Percentiles rank a stretch among this genome's conserved stretches.
Evolutionary conservation across 176 grass and related monocot genomes (phyloP).

Genomic region (Musa acuminata): DNA sequence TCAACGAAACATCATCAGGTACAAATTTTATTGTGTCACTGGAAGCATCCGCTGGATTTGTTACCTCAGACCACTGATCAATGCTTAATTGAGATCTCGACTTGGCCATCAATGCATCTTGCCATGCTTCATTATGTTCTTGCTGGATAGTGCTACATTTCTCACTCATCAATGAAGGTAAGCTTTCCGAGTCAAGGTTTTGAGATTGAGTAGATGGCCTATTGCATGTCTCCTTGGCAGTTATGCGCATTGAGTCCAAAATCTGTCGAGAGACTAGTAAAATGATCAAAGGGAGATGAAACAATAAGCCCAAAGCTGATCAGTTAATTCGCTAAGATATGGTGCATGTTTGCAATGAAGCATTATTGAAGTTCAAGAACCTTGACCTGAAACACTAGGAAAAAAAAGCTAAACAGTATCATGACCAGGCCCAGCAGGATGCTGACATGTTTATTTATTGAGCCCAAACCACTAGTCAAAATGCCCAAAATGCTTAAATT

Average conservation of each 20-base stretch:
- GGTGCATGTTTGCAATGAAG: too few species aligned
- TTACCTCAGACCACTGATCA: slow-evolving; percentile 87
- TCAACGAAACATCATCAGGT: slow-evolving; percentile 32
- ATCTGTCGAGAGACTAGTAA: slow-evolving; percentile 7
- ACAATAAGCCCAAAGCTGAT: too few species aligned
- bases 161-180: slow-evolving; percentile 21
- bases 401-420: too few species aligned
- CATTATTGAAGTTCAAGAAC: too few species aligned
- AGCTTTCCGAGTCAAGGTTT: slow-evolving; percentile 22
- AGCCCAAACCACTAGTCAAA: too few species aligned
- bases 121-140: slow-evolving; percentile 44
- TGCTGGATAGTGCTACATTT: slow-evolving; percentile 38
- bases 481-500: too few species aligned
- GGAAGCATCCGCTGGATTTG: slow-evolving; percentile 54
- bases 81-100: slow-evolving; percentile 81
- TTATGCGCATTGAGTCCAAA: slow-evolving; percentile 29
- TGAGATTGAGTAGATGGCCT: slow-evolving; percentile 3
- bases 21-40: slow-evolving; percentile 44
- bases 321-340: too few species aligned
- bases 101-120: slow-evolving; percentile 44
- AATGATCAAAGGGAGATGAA: not conserved
- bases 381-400: too few species aligned
- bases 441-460: too few species aligned
- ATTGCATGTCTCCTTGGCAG: slow-evolving; percentile 16
- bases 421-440: too few species aligned